These are phyloP conservation scores for Penicillium egyptiacum DNA, from an alignment of 495 filamentous ascomycete genomes.

Conservation along the genomic window DNA sequence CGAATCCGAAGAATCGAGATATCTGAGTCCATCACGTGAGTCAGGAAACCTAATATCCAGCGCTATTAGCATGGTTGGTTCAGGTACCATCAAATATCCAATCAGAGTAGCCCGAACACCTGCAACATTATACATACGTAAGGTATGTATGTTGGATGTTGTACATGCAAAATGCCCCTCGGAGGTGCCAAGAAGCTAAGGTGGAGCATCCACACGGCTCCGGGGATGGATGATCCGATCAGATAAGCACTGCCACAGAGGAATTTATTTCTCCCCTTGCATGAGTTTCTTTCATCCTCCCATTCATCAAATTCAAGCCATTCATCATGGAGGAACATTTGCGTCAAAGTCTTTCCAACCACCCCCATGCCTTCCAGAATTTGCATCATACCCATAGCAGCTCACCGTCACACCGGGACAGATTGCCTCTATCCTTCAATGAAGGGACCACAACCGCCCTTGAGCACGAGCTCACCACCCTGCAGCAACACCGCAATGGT, in stretches of 20 bases:
- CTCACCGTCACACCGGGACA: slow-evolving; percentile 25
- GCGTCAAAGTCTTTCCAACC: slow-evolving; percentile 42
- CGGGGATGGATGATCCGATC: slow-evolving; percentile 7
- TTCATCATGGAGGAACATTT: slow-evolving; percentile 41
- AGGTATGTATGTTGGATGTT: no score
- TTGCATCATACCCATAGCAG: slow-evolving; percentile 22
- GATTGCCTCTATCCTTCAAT: slow-evolving; percentile 27
- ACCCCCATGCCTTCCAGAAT: slow-evolving; percentile 28
- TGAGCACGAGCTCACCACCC: slow-evolving; percentile 25
- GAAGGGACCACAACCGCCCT: slow-evolving; percentile 41
- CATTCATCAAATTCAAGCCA: background rate
- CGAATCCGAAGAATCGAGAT: no score
- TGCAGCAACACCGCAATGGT: slow-evolving; percentile 30
- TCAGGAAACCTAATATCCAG: no score
- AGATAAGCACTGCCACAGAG: slow-evolving; percentile 15
- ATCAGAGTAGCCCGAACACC: no score
- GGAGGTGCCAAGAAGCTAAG: background rate
- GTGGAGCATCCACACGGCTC: background rate
- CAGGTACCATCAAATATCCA: no score
- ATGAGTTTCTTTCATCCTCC: background rate
- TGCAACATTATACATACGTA: no score
- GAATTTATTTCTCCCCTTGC: slow-evolving; percentile 4
- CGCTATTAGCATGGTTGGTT: no score
- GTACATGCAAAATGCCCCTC: background rate
- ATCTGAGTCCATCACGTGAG: no score